Base-by-base conservation (phyloP, 2,329 filamentous ascomycete species). In the Tolypocladium cylindrosporum region DNA sequence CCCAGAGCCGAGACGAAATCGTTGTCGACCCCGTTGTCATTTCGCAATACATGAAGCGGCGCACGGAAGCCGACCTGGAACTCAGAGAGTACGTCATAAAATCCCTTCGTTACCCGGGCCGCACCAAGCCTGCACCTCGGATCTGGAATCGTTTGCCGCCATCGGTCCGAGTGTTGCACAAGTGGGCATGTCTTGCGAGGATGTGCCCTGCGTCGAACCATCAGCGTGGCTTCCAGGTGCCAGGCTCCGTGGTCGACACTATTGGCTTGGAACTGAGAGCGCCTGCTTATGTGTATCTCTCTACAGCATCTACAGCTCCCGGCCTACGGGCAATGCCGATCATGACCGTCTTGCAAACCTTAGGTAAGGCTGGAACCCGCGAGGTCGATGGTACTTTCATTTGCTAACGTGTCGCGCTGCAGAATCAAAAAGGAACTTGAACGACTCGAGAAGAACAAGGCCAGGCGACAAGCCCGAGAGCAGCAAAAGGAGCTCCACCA, bases 371-470 rank as follows among this genome's bases (percentile, higher is more conserved):
- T 63, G 50, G 4, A 19, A 11, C 3, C 13, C 24, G 6, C 43
- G 27, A 11, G 14, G 9, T 36, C 10, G 27, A 7, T 14, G 10
- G 7, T 41, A 3, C 5, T 36, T n/a, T 9, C 24, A 8, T 19
- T 4, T 36, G 13, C 55, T 53, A 10, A 55, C 55, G 19, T 4
- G 0, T 42, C 19, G 2, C 13, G 2, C 3, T 13, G 13, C 54
- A 75, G 69, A 73, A 78, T 72, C 67, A 75, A 70, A 69, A 76
- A 73, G 64, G 93, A 97, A 72, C 82, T 95, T 57, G 85, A 85
- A 56, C 88, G 94, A 63, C 83, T 99, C 39, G 84, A 94, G 68
- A 89, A 92, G 67, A 99, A 97, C 77, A 91, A 91, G 65, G 92
- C 96, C 63, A 88, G 93, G 63, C 85, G 92, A 62, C 86, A 93